Conservation (phyloP, 2,329 filamentous ascomycete genomes). For the Pseudopyrenochaeta lycopersici region DNA sequence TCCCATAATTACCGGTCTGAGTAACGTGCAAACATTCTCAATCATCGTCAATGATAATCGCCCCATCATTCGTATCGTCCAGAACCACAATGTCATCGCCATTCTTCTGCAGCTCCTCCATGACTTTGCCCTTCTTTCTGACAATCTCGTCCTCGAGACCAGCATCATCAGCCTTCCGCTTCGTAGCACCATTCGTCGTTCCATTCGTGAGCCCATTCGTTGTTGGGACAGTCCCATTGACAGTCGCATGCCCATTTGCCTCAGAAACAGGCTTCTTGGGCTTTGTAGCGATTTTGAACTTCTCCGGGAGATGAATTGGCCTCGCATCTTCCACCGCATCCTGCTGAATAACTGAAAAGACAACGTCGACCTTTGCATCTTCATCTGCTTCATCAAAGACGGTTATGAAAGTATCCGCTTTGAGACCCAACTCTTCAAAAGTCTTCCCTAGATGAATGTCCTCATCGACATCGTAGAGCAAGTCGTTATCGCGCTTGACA, state of each 20-base stretch:
- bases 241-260: constrained; percentile 38
- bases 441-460: constrained; percentile 86
- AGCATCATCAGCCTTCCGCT: constrained; percentile 56
- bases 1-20: neutral
- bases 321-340: constrained; percentile 55
- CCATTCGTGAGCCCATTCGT: constrained; percentile 41
- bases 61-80: constrained; percentile 43
- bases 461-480: constrained; percentile 91
- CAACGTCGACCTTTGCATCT: constrained; percentile 79
- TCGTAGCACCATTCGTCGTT: constrained; percentile 33
- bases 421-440: constrained; percentile 78
- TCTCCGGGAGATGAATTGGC: constrained; percentile 61
- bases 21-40: constrained; percentile 9
- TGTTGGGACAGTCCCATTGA: constrained; percentile 18
- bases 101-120: constrained; percentile 32
- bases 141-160: constrained; percentile 47
- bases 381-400: constrained; percentile 85
- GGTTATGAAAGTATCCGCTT: constrained; percentile 78
- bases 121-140: constrained; percentile 53
- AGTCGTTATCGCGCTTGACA: constrained; percentile 71
- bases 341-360: constrained; percentile 73
- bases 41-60: constrained; percentile 49
- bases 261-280: constrained; percentile 46
- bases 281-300: constrained; percentile 59
- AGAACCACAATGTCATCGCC: constrained; percentile 48